Evolutionary conservation across 1,284 basidiomycete species (phyloP), one percentile per base, ranked within the genome.

Genomic region (Leccinum pseudoinsigne): DNA sequence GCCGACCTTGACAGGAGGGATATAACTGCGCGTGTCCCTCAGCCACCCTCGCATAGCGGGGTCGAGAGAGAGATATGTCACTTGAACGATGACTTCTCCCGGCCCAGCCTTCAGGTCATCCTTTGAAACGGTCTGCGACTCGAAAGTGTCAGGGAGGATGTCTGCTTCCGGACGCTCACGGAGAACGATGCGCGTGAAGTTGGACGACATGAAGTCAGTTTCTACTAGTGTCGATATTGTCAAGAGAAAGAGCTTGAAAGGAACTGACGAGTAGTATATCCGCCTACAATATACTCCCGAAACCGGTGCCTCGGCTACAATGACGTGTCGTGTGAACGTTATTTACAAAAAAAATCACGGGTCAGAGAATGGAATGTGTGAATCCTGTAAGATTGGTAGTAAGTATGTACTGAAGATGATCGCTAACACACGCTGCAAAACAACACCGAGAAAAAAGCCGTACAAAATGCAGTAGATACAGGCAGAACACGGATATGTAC

Each of bases 31-130:
- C 18, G 71, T 74, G 72, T 94, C 90, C 59, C 84, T 85, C 59
- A 97, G 72, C 84, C 90, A 96, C 10, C 86, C 89, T 40, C 94
- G 85, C 92, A 95, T 94, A 1, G 92, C 91, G 38, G 93, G 92
- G 71, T 95, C 93, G 62, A 95, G 79, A 47, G 89, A 91, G 21
- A 93, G 74, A 79, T 88, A 93, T 56, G 87, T 86, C 62, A 90
- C 84, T 71, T 87, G 83, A 38, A 95, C 85, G 51, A 95, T 78
- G 2, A 87, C 86, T 72, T 94, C 82, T 18, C 82, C 80, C 21
- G 80, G 73, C 1, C 81, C 81, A 6, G 86, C 81, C 68, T 85
- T 81, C 61, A 92, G 80, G 57, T 75, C 69, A 62, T 80, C 77
- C 66, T 84, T 81, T 2, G 84, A 79, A 11, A 86, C 72, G 2